Base-by-base conservation (phyloP, 495 filamentous ascomycete genomes). In the Hypomontagnella monticulosa region DNA sequence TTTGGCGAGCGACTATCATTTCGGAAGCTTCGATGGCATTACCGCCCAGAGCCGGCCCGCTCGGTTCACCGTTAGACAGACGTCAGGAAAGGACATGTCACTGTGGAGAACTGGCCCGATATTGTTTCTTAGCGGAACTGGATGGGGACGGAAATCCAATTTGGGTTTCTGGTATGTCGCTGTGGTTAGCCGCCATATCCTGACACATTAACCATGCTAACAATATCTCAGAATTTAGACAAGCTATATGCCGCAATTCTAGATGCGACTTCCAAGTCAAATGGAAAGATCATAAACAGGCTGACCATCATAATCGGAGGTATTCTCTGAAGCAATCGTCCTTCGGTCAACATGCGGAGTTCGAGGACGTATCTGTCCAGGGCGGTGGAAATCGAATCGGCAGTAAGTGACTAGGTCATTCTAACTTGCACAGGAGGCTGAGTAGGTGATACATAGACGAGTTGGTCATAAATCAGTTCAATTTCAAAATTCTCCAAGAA, bases 401-500 rank as follows among this genome's bases (percentile, higher is more conserved):
- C 18, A 57, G 53, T 57, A 57, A 57, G 53, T 37, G 14, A 15
- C 52, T 23, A 16, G 9, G 16, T 5, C 32, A 10, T 27, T 20
- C 8, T 16, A 6, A 55, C 16, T 4, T 2, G 10, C 40, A 40
- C 20, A 14, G 8, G 30, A 34, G 33, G 18, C 52, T 56, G n/a
- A 56, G 27, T 23, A 40, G 10, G 5, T 20, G 34, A 15, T 7
- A 12, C 5, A 56, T 32, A 56, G 27, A 9, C 18, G 44, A 40
- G 5, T 34, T 41, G 19, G 18, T 27, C 33, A 2, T n/a, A 7
- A 23, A 36, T 6, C 1, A 44, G 16, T 12, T 46, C 15, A 10
- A 12, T 15, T 57, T 57, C 30, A 4, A 18, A 14, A 11, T 14
- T 16, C 9, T 57, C 2, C 41, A 47, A 12, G 7, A 12, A 1